Conservation (phyloP, 2,329 filamentous ascomycete species). For the Phaeosphaeriaceae sp. region DNA sequence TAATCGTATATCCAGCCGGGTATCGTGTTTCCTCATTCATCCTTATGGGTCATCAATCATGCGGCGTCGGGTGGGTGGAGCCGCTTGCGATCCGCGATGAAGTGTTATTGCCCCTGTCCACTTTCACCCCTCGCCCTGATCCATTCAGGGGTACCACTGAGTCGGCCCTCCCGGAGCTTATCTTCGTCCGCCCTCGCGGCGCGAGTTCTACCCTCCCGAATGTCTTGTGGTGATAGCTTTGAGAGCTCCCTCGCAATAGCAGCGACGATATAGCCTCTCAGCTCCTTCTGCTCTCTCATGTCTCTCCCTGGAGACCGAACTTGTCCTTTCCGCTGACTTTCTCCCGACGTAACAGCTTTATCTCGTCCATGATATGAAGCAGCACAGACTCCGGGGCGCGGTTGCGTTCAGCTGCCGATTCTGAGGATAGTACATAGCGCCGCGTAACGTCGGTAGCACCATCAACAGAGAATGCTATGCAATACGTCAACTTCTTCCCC, state of each 20-base stretch:
- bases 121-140: slow-evolving; percentile 45
- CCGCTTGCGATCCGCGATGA: no score
- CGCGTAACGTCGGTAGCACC: slow-evolving; percentile 73
- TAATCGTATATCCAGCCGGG: no score
- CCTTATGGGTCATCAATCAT: no score
- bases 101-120: no score
- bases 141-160: slow-evolving; percentile 49
- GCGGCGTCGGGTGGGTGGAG: no score
- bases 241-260: slow-evolving; percentile 76
- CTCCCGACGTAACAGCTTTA: slow-evolving; percentile 79
- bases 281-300: slow-evolving; percentile 74
- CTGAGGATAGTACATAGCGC: slow-evolving; percentile 69
- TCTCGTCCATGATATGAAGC: slow-evolving; percentile 89
- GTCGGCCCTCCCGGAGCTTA: slow-evolving; percentile 55
- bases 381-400: slow-evolving; percentile 88
- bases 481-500: slow-evolving; percentile 96
- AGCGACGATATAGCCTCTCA: slow-evolving; percentile 74
- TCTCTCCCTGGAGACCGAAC: slow-evolving; percentile 81
- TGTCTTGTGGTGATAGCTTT: slow-evolving; percentile 64
- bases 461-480: slow-evolving; percentile 93
- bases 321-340: slow-evolving; percentile 87
- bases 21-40: no score
- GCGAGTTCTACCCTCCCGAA: slow-evolving; percentile 34
- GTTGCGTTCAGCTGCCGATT: slow-evolving; percentile 74
- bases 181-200: slow-evolving; percentile 53